A percentile compares a stretch with the other conserved stretches of the same genome.
These are phyloP conservation scores for Lichtheimia ramosa DNA, from an alignment of 371 early-diverging fungal species.

Conservation along the genomic window DNA sequence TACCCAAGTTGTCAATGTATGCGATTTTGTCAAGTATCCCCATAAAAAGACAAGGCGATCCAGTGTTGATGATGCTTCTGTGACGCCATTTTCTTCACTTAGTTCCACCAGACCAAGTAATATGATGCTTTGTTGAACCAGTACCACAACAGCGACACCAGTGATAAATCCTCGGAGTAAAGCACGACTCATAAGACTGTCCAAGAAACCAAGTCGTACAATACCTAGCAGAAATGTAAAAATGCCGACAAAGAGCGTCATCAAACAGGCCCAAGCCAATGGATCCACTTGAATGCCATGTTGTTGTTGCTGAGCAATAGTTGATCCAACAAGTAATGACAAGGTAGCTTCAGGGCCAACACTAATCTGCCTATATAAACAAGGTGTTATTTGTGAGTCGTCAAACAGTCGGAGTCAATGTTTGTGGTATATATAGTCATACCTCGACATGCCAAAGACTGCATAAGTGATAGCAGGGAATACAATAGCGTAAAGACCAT, in stretches of 20 bases:
- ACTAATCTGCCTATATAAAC: conserved; percentile 62
- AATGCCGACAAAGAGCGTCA: conserved; percentile 86
- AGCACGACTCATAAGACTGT: conserved; percentile 90
- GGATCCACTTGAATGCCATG: conserved; percentile 43
- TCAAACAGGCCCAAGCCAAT: conserved; percentile 67
- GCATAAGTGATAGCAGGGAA: conserved; percentile 86
- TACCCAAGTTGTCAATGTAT: conserved; percentile 66
- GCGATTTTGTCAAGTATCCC: conserved; percentile 52
- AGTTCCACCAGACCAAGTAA: conserved; percentile 69
- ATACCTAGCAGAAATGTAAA: conserved; percentile 90
- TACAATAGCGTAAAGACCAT: conserved; percentile 86
- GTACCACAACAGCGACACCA: conserved; percentile 88
- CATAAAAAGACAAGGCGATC: conserved; percentile 67
- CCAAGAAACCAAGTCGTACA: conserved; percentile 92
- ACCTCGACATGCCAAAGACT: conserved; percentile 89
- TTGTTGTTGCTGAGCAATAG: conserved; percentile 61
- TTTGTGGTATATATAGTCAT: neutral
- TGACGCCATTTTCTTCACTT: conserved; percentile 49
- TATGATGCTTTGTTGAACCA: conserved; percentile 80
- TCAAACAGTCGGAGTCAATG: neutral
- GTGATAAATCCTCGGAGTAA: conserved; percentile 90
- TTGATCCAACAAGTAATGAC: conserved; percentile 85
- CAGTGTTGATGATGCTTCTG: conserved; percentile 72
- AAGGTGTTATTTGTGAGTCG: neutral
- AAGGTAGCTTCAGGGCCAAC: conserved; percentile 94